These are phyloP conservation scores for Larix kaempferi DNA, from an alignment of 75 land plant genomes.

Conservation along the genomic window DNA sequence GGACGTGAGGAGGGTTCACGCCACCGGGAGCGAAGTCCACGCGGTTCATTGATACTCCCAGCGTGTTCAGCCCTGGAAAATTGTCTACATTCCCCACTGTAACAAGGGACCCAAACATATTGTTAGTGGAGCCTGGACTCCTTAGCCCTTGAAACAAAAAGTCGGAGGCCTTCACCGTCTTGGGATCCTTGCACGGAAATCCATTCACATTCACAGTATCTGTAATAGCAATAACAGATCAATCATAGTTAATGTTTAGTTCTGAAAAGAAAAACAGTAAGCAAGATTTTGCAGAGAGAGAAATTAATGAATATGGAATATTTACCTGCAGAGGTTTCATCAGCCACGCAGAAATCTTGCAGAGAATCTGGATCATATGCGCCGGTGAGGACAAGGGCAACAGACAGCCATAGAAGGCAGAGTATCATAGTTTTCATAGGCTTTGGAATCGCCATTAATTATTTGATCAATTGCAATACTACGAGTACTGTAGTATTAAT, in stretches of 20 bases:
- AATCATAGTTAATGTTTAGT: background rate
- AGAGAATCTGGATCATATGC: constrained; percentile 2
- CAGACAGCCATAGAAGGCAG: background rate
- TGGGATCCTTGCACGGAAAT: constrained; percentile 6
- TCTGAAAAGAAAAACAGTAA: background rate
- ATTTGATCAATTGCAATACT: too few species aligned
- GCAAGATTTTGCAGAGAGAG: too few species aligned
- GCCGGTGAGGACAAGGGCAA: background rate
- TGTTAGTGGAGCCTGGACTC: constrained; percentile 13
- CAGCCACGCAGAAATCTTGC: constrained; percentile 20
- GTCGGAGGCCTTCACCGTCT: background rate
- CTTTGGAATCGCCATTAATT: background rate
- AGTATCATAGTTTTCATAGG: background rate
- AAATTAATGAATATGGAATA: background rate
- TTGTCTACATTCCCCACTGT: constrained; percentile 37
- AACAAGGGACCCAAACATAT: constrained; percentile 28
- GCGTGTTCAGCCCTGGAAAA: constrained; percentile 54
- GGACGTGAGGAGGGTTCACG: constrained; percentile 62
- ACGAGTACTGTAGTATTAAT: too few species aligned
- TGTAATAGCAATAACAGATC: background rate
- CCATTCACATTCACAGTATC: constrained; percentile 4
- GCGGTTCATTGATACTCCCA: constrained; percentile 39
- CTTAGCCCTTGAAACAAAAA: constrained; percentile 14
- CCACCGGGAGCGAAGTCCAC: constrained; percentile 51
- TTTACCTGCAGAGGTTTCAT: constrained; percentile 4